phyloP scores from a whole-genome alignment of 2,329 filamentous ascomycete genomes.

The Cladosporium oxysporum region DNA sequence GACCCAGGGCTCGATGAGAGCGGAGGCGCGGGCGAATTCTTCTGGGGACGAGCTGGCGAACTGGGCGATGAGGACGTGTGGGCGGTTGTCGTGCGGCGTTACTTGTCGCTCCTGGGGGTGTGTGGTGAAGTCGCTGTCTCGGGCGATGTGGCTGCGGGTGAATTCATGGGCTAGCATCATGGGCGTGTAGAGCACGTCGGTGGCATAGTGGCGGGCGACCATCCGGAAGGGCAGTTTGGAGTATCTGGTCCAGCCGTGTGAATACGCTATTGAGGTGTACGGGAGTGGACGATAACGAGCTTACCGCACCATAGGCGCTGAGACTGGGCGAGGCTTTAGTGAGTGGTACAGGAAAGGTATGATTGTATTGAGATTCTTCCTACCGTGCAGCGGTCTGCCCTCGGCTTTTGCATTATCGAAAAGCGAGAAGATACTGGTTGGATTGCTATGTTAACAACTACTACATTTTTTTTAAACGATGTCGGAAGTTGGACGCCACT shows the following conservation, averaged over 20 bases:
- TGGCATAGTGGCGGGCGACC: conserved; percentile 64
- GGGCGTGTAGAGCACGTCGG: conserved; percentile 69
- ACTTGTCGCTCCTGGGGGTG: conserved; percentile 49
- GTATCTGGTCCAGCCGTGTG: conserved; percentile 26
- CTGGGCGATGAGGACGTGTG: conserved; percentile 61
- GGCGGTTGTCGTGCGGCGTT: conserved; percentile 23
- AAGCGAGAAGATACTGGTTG: conserved; percentile 10
- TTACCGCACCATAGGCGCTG: conserved; percentile 69
- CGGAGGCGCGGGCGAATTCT: conserved; percentile 64
- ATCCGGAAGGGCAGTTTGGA: conserved; percentile 67
- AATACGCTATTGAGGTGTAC: background rate
- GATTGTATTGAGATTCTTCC: conserved; percentile 10
- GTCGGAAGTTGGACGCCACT: background rate
- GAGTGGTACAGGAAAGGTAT: background rate
- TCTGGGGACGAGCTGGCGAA: conserved; percentile 64
- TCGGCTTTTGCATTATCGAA: conserved; percentile 17
- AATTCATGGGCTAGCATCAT: conserved; percentile 55
- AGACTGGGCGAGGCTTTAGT: conserved; percentile 40
- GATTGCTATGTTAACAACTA: background rate
- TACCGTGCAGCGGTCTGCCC: conserved; percentile 54
- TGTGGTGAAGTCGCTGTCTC: conserved; percentile 64
- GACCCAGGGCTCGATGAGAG: conserved; percentile 62
- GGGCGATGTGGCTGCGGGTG: conserved; percentile 31
- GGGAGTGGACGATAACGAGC: background rate
- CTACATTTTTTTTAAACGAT: background rate